These are phyloP conservation scores for Monosporascus sp. DNA, from an alignment of 2,329 filamentous ascomycete genomes.

Conservation along the genomic window DNA sequence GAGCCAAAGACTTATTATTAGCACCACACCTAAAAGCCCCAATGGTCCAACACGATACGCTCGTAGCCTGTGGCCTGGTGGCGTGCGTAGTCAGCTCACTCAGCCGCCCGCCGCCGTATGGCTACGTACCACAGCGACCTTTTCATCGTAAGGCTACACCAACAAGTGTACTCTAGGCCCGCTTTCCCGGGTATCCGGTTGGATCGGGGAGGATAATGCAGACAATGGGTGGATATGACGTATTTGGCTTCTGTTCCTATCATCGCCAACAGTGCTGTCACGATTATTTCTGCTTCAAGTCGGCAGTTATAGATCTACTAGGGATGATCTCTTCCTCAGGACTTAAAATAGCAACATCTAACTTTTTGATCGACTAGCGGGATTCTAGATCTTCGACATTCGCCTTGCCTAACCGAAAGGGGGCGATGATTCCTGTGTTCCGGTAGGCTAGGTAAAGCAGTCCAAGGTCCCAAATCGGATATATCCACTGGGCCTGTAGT, in stretches of 20 bases:
- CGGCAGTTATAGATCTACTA: not conserved
- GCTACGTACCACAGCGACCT: not conserved
- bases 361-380: too few relatives aligned
- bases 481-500: too few relatives aligned
- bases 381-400: too few relatives aligned
- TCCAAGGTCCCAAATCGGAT: too few relatives aligned
- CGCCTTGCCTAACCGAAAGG: too few relatives aligned
- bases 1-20: too few relatives aligned
- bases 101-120: not conserved
- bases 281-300: not conserved
- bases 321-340: too few relatives aligned
- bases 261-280: not conserved
- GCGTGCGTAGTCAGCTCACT: not conserved
- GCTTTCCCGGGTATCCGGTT: not conserved
- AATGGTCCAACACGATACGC: not conserved
- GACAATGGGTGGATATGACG: not conserved
- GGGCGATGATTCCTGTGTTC: too few relatives aligned
- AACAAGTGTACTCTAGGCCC: too few relatives aligned
- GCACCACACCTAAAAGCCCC: not conserved
- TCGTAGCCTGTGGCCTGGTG: not conserved
- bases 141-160: not conserved
- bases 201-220: not conserved
- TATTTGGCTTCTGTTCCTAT: not conserved
- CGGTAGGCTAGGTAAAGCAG: too few relatives aligned
- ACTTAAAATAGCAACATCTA: too few relatives aligned